phyloP scores from a whole-genome alignment of 176 grass and related monocot species.

The Thalia dealbata region DNA sequence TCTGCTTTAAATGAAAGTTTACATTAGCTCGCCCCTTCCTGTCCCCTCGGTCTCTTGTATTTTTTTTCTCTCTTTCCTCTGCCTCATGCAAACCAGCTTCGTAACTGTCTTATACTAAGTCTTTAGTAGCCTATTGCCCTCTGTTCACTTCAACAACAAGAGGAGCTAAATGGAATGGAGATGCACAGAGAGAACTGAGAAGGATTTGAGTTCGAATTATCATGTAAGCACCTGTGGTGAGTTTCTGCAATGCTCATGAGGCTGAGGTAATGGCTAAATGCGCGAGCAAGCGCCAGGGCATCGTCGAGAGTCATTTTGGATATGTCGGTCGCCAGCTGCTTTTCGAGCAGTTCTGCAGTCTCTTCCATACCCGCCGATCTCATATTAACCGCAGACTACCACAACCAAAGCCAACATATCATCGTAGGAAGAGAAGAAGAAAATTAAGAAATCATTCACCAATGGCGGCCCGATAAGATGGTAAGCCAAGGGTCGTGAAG shows the following conservation, averaged over 20 bases:
- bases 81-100: no score
- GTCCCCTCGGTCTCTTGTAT: no score
- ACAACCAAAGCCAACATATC: not conserved
- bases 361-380: constrained; percentile 66
- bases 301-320: constrained; percentile 70
- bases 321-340: constrained; percentile 62
- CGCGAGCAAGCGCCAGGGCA: constrained; percentile 56
- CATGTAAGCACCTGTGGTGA: constrained; percentile 57
- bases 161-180: not conserved
- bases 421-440: not conserved
- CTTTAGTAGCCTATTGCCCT: no score
- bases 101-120: no score
- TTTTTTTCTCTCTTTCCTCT: no score
- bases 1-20: no score
- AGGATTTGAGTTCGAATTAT: no score
- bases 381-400: constrained; percentile 70
- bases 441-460: not conserved
- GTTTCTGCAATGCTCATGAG: constrained; percentile 81
- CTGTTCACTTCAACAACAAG: no score
- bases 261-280: constrained; percentile 90
- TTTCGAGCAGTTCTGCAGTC: constrained; percentile 53
- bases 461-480: no score
- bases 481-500: no score
- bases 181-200: not conserved
- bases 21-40: no score